phyloP scores from a whole-genome alignment of 345 rosid genomes.

The Hirschfeldia incana region DNA sequence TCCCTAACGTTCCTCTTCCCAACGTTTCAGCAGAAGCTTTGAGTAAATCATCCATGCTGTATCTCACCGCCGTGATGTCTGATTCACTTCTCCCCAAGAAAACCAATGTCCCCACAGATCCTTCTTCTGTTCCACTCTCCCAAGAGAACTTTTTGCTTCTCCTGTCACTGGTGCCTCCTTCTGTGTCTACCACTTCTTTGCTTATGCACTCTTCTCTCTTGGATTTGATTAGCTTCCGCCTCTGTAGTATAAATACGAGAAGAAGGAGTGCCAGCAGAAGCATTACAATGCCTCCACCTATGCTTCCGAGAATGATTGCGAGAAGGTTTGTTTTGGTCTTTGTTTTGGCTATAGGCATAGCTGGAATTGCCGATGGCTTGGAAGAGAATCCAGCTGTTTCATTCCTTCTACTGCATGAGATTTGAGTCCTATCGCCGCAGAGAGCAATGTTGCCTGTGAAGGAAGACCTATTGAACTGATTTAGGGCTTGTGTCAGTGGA shows the following conservation, averaged over 20 bases:
- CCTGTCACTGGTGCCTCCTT: constrained; percentile 34
- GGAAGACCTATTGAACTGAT: constrained; percentile 66
- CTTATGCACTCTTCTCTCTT: constrained; percentile 31
- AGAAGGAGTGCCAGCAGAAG: constrained; percentile 23
- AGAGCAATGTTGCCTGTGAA: constrained; percentile 57
- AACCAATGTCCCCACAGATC: constrained; percentile 58
- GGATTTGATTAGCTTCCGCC: neutral
- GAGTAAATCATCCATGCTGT: constrained; percentile 70
- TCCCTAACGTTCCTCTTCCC: constrained; percentile 86
- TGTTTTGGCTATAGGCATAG: neutral
- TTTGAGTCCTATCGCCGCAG: constrained; percentile 68
- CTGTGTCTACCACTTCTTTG: constrained; percentile 22
- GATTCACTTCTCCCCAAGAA: too few species aligned
- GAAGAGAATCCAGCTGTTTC: constrained; percentile 1
- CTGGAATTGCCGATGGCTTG: constrained; percentile 15
- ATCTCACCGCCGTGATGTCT: constrained; percentile 45
- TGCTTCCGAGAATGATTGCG: constrained; percentile 45
- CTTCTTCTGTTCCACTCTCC: constrained; percentile 50
- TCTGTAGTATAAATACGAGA: constrained; percentile 1
- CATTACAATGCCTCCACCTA: constrained; percentile 48
- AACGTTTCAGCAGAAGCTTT: constrained; percentile 91
- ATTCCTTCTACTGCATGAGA: constrained; percentile 42
- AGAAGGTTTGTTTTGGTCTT: constrained; percentile 28
- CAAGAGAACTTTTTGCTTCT: constrained; percentile 61
- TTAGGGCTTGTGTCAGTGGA: constrained; percentile 63